Percentiles rank a stretch among this genome's conserved stretches.
Conservation (phyloP, 2,329 filamentous ascomycete genomes). For the Monilinia fructigena region DNA sequence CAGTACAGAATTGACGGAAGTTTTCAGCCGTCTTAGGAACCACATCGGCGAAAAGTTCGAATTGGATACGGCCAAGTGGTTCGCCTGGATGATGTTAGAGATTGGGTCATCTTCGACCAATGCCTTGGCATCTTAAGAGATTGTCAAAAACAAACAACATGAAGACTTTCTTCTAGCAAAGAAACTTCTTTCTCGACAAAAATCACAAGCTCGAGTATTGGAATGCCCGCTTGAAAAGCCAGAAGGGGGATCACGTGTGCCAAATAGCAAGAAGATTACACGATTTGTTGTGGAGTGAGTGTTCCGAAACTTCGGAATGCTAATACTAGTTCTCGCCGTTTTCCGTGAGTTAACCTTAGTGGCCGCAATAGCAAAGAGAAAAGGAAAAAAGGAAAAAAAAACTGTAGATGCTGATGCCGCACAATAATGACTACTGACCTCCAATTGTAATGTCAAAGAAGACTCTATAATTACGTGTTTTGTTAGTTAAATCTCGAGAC, state of each 20-base stretch:
- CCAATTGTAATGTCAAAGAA: slow-evolving; percentile 78
- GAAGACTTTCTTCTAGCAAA: neutral
- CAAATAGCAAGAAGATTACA: neutral
- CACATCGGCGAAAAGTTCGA: slow-evolving; percentile 83
- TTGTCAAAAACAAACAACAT: neutral
- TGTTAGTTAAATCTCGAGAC: slow-evolving; percentile 29
- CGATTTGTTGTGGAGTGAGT: neutral
- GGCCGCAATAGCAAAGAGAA: no score
- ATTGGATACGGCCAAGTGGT: slow-evolving; percentile 80
- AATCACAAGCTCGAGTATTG: neutral
- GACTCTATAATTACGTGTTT: slow-evolving; percentile 29
- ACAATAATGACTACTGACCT: slow-evolving; percentile 50
- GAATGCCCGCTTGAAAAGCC: no score
- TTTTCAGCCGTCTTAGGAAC: slow-evolving; percentile 91
- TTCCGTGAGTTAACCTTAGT: neutral
- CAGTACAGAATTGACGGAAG: slow-evolving; percentile 95
- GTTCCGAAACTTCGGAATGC: slow-evolving; percentile 5
- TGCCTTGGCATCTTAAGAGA: neutral
- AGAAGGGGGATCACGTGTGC: slow-evolving; percentile 7
- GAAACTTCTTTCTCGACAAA: neutral
- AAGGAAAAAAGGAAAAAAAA: no score
- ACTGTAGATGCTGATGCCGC: slow-evolving; percentile 14
- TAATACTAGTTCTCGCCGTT: neutral
- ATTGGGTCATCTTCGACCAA: neutral
- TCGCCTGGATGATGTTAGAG: slow-evolving; percentile 57